Evolutionary conservation across 116 monocot species (phyloP), one percentile per base, ranked within the genome.

Genomic region (Trichopus zeylanicus): DNA sequence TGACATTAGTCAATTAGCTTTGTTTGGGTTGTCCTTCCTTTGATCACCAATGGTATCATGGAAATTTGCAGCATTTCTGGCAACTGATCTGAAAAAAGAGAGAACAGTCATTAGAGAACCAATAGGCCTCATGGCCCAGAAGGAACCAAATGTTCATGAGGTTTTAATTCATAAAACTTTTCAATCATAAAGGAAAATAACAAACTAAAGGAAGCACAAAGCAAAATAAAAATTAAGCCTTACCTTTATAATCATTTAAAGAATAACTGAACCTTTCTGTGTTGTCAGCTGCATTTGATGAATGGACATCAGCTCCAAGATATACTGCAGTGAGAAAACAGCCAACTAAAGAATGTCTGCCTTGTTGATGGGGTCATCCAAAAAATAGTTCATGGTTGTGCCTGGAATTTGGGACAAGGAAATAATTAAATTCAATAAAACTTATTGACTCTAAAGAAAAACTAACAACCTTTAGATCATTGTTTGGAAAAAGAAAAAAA

Each of bases 341-440:
- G 37, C 69, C 95, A 29, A 89, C 95, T 76, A 95, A 71, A 95
- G 87, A 71, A 95, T 84, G 27, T 90, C 87, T 26, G 95, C 95
- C 57, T 63, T 83, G 66, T 95, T 95, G 54, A 95, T 95, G 10
- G 78, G 77, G 46, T 78, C 70, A 49, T 95, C 94, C 22, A 95
- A 68, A 53, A 89, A 95, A 71, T 95, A 95, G 26, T 95, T 95
- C 83, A 95, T 64, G 5, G 90, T 95, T 31, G 90, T 95, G 49
- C 95, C 95, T 95, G 66, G 46, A 24, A 71, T 56, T 63, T 33
- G 66, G 7, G 48, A 1, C 60, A 53, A 3, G 1, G 5, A 58
- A 32, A 24, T 5, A 22, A 24, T 49, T 49, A 20, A 49, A 7
- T 19, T 49, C 49, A 49, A 21, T 49, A n/a, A 24, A 22, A 49